Conservation (phyloP, 495 filamentous ascomycete genomes). For the Aspergillus hancockii region DNA sequence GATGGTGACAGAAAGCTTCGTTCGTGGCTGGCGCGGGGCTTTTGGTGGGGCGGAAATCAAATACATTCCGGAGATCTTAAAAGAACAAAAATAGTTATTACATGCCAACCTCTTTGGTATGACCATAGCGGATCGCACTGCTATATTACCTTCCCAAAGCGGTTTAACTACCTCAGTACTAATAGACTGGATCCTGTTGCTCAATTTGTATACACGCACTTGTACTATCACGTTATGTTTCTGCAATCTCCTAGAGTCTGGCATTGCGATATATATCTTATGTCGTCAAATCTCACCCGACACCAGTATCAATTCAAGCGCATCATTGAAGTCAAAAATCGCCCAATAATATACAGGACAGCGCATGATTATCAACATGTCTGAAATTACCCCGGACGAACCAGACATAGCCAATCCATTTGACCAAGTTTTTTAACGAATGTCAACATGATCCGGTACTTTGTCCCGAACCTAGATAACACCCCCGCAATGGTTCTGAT, state of each 20-base stretch:
- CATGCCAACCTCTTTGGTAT: background rate
- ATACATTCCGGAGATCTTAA: background rate
- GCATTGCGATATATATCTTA: background rate
- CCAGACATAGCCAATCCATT: slow-evolving; percentile 63
- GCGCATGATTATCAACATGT: background rate
- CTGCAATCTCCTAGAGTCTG: too few relatives aligned
- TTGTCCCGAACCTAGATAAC: background rate
- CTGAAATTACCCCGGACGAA: slow-evolving; percentile 26
- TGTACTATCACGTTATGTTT: too few relatives aligned
- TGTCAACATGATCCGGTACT: slow-evolving; percentile 61
- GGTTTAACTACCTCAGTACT: too few relatives aligned
- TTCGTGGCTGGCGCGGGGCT: slow-evolving; percentile 17
- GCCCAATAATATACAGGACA: background rate
- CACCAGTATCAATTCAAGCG: background rate
- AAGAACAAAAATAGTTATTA: background rate
- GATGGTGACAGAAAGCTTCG: slow-evolving; percentile 21
- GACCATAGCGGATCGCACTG: background rate
- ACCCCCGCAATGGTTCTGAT: slow-evolving; percentile 1
- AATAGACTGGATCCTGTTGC: too few relatives aligned
- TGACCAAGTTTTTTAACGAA: slow-evolving; percentile 66
- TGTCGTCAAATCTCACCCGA: too few relatives aligned
- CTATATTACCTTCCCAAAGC: background rate
- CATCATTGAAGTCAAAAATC: too few relatives aligned
- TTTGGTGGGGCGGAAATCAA: slow-evolving; percentile 19
- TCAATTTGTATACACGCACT: too few relatives aligned